Base-by-base conservation (phyloP, 768 basidiomycete genomes). In the Calocybe gangraenosa region DNA sequence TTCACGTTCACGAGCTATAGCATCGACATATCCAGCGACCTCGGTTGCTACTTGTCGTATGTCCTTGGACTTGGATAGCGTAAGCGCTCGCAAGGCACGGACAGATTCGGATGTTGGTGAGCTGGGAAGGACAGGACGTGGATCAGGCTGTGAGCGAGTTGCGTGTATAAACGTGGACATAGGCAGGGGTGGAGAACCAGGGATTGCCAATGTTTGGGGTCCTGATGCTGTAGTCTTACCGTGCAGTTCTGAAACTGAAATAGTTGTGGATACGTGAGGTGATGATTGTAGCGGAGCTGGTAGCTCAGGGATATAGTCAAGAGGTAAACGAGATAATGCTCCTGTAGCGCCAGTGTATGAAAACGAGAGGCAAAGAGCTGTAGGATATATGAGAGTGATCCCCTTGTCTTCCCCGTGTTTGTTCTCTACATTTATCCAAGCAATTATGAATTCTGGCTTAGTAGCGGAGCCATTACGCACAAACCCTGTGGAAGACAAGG, bases 321-420 rank as follows among this genome's bases (percentile, higher is more conserved):
- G 68, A 14, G 70, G 66, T 8, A 65, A 61, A 7, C 72, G 69
- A 38, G 64, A 60, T 51, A 70, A 70, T 8, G 50, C 40, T 9
- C 19, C 36, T 43, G 62, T 58, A 44, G 70, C 58, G 37, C 65
- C 54, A 13, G 68, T 42, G 37, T 55, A 15, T n/a, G 61, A 49
- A 53, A 67, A 65, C 60, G 70, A 62, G 18, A 75, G 55, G 51
- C 81, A 85, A 3, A 91, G 74, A 1, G 68, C 62, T 2, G 74
- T 63, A 1, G 89, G 88, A 69, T 87, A 91, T 50, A 90, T 79
- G 39, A 85, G 67, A n/a, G 75, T 68, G 22, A 87, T 65, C 0
- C 87, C 87, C 54, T 88, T 89, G 52, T 87, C 85, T 59, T 90
- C 87, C 23, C 84, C 86, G 51, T 84, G 86, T 50, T 76, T 81